phyloP scores from a whole-genome alignment of 768 basidiomycete genomes.

The Suillus bovinus region DNA sequence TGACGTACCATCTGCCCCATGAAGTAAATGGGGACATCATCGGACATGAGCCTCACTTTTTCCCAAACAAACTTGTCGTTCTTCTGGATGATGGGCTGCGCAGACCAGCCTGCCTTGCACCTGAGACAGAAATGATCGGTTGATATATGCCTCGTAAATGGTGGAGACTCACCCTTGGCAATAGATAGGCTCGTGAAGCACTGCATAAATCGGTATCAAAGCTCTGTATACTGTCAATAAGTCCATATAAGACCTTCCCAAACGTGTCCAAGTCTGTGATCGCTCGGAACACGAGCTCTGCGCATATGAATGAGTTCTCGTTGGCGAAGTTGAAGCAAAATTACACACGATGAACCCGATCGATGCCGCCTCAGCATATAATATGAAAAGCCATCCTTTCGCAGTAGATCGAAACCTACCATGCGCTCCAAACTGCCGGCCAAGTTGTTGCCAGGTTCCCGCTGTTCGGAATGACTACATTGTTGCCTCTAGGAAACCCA shows the following conservation, averaged over 20 bases:
- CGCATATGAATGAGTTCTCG: not conserved
- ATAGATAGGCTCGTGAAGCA: conserved; percentile 51
- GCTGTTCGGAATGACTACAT: conserved; percentile 42
- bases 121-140: conserved; percentile 23
- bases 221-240: no score
- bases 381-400: not conserved
- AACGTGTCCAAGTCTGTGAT: no score
- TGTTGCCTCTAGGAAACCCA: conserved; percentile 42
- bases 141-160: not conserved
- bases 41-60: conserved; percentile 35
- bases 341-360: conserved; percentile 47
- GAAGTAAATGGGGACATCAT: conserved; percentile 44
- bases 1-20: conserved; percentile 49
- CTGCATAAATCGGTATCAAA: conserved; percentile 43
- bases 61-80: conserved; percentile 45
- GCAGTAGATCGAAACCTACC: conserved; percentile 28
- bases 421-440: conserved; percentile 42
- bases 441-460: conserved; percentile 46
- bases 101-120: conserved; percentile 48
- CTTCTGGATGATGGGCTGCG: conserved; percentile 37
- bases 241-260: no score
- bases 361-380: conserved; percentile 42
- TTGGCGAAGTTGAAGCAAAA: not conserved
- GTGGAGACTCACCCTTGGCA: conserved; percentile 44
- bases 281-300: conserved; percentile 30